Percentiles rank a stretch among this genome's conserved stretches.
Conservation (phyloP, 495 filamentous ascomycete species). For the Aspergillus avenaceus region DNA sequence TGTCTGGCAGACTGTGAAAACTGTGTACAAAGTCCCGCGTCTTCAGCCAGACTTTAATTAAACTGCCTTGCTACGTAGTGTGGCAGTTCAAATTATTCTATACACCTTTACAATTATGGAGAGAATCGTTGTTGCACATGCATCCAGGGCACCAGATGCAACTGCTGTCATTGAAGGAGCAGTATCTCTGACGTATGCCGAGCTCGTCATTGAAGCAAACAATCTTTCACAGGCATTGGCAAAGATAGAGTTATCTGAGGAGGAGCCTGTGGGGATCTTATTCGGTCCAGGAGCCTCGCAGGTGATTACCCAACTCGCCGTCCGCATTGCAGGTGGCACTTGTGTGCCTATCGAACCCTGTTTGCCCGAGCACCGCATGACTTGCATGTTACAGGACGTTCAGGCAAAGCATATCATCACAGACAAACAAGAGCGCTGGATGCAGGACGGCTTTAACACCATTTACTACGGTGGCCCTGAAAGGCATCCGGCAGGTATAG, state of each 20-base stretch:
- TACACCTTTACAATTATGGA: background rate
- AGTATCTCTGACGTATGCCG: constrained; percentile 1
- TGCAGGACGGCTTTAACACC: background rate
- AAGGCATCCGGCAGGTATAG: background rate
- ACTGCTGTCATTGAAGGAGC: background rate
- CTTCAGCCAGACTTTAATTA: too few species aligned
- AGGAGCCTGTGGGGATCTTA: background rate
- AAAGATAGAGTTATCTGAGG: background rate
- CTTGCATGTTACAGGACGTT: background rate
- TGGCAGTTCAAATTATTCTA: background rate
- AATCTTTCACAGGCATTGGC: background rate
- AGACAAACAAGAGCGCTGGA: background rate
- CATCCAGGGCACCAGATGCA: background rate
- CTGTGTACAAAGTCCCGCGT: too few species aligned
- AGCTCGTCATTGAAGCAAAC: background rate
- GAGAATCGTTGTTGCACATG: background rate
- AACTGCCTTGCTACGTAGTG: background rate
- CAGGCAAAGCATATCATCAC: background rate
- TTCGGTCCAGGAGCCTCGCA: background rate
- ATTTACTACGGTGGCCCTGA: background rate
- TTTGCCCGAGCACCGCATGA: background rate
- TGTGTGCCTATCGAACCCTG: constrained; percentile 6
- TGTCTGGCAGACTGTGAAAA: too few species aligned
- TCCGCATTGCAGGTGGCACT: constrained; percentile 2
- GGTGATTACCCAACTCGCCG: constrained; percentile 2